Evolutionary conservation across 306 rosid genomes (phyloP), one percentile per base, ranked within the genome.

Genomic region (Cicer arietinum): DNA sequence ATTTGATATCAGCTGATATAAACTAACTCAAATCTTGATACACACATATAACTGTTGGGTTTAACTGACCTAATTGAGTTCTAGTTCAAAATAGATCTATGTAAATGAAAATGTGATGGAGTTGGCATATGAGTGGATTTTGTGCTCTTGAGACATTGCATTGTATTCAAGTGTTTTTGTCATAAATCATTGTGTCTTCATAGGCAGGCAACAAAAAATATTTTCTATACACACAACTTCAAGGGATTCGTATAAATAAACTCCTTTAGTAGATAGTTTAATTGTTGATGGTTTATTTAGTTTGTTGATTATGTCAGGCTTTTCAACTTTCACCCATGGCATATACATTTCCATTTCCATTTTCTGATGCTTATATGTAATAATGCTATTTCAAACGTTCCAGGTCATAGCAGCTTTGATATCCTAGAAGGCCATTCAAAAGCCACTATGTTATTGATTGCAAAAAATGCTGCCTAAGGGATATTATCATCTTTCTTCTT

Each of bases 401-500:
- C 82, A 95, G 16, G 99, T 80, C 98, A 98, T 22, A 22, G 2
- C 25, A 22, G 25, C 25, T 22, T 22, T 22, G 2, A 22, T 22
- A 22, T 22, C 25, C 25, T 95, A 52, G 87, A 95, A 84, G 99
- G 99, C 63, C 99, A 90, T 88, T 95, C 99, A 59, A 90, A 77
- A 83, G 99, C 99, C 78, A 95, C 98, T 35, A 81, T 95, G 86
- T 87, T 95, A 69, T 78, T 95, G 77, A 90, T 95, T 70, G 96
- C 91, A 65, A 95, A 95, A 81, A 95, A 95, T 79, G 98, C 99
- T 17, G 98, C 97, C 42, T 98, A 95, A 85, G 99, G 98, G 80
- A 92, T 95, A 80, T 75, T 95, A 75, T 92, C 99, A 40, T 95
- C 99, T 18, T 95, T 95, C 86, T 95, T 95, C 88, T 95, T 95